Conservation (phyloP, 2,329 filamentous ascomycete genomes). For the Cercospora zeae-maydis region DNA sequence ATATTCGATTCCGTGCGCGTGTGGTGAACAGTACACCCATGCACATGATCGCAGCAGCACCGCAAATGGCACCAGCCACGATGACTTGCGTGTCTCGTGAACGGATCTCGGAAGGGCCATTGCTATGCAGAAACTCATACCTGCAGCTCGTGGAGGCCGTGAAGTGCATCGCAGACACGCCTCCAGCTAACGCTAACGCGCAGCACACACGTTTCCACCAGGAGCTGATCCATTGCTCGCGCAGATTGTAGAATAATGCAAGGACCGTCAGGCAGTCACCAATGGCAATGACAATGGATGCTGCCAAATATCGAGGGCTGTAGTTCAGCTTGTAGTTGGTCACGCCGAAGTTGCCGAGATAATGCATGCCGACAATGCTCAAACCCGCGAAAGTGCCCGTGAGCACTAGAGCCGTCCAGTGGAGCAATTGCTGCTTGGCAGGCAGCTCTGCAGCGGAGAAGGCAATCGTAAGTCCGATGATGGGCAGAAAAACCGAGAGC, state of each 20-base stretch:
- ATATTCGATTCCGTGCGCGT: slow-evolving; percentile 36
- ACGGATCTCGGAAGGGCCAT: slow-evolving; percentile 39
- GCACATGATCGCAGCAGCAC: slow-evolving; percentile 39
- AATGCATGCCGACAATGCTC: slow-evolving; percentile 82
- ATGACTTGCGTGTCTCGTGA: slow-evolving; percentile 65
- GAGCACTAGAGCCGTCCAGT: slow-evolving; percentile 41
- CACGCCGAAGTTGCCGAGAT: slow-evolving; percentile 79
- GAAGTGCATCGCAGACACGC: slow-evolving; percentile 90
- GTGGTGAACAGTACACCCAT: slow-evolving; percentile 39
- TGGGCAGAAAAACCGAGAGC: slow-evolving; percentile 75
- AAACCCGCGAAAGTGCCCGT: slow-evolving; percentile 69
- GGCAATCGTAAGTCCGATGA: slow-evolving; percentile 67
- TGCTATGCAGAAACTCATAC: slow-evolving; percentile 57
- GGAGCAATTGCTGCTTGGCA: slow-evolving; percentile 32
- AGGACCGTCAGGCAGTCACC: slow-evolving; percentile 67
- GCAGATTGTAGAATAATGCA: slow-evolving; percentile 72
- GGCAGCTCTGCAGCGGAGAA: slow-evolving; percentile 62
- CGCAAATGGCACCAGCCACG: slow-evolving; percentile 63
- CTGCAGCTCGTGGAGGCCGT: slow-evolving; percentile 67
- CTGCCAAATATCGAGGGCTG: slow-evolving; percentile 57
- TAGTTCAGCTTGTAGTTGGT: slow-evolving; percentile 70
- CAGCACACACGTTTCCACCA: slow-evolving; percentile 72
- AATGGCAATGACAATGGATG: slow-evolving; percentile 68
- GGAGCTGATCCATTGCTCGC: slow-evolving; percentile 70
- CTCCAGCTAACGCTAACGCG: slow-evolving; percentile 64